Conservation (phyloP, 352 stramenopile species). For the Albugo candida region DNA sequence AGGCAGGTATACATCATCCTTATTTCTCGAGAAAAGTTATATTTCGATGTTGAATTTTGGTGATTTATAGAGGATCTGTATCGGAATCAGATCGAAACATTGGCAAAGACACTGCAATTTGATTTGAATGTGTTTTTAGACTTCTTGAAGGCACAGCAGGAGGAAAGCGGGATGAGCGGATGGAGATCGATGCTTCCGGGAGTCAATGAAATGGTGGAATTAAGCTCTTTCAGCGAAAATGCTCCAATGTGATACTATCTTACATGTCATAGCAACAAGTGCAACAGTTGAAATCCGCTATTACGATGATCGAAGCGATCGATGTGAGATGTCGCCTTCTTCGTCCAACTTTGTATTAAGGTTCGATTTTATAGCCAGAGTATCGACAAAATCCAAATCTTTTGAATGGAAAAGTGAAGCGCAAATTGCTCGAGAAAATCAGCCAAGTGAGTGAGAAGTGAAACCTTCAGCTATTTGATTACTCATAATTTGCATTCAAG, state of each 20-base stretch:
- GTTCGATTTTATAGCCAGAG: conserved; percentile 19
- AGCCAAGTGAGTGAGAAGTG: conserved; percentile 29
- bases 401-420: conserved; percentile 73
- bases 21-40: too few relatives aligned
- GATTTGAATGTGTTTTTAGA: conserved; percentile 6
- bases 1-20: conserved; percentile 48
- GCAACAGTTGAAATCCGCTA: conserved; percentile 69
- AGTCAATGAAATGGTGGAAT: conserved; percentile 43
- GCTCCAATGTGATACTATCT: background rate
- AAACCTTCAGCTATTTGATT: background rate
- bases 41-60: background rate
- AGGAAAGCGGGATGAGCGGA: conserved; percentile 41
- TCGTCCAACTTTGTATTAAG: background rate
- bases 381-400: conserved; percentile 46
- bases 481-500: conserved; percentile 7
- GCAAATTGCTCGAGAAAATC: conserved; percentile 59
- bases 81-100: conserved; percentile 4
- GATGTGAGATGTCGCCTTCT: conserved; percentile 16
- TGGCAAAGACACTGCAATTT: conserved; percentile 4
- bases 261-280: conserved; percentile 31
- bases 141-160: conserved; percentile 25
- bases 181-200: conserved; percentile 67
- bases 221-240: background rate
- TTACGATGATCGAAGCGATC: conserved; percentile 56
- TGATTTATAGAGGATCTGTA: conserved; percentile 3